Percentiles rank a stretch among this genome's conserved stretches.
Evolutionary conservation across 2,329 filamentous ascomycete genomes (phyloP).

Genomic region (Lecanicillium sp.): DNA sequence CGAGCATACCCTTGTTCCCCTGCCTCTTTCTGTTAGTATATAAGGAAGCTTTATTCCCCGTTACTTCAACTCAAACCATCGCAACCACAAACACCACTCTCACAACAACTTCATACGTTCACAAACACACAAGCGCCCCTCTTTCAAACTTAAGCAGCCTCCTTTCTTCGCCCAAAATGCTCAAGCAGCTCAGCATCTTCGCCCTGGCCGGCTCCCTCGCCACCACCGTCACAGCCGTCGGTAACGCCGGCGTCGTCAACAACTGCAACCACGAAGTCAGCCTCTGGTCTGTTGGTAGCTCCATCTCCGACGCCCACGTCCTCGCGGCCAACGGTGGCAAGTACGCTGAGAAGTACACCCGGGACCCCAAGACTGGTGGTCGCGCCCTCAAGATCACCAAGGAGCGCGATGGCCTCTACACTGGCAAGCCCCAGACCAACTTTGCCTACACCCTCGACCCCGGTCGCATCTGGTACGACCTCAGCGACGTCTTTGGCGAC

Average conservation of each 20-base stretch:
- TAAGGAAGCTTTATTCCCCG: background rate
- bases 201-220: slow-evolving; percentile 13
- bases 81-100: background rate
- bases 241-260: slow-evolving; percentile 28
- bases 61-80: background rate
- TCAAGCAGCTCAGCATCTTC: slow-evolving; percentile 11
- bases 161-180: too few relatives aligned
- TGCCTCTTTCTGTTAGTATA: too few relatives aligned
- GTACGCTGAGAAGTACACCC: slow-evolving; percentile 25
- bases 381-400: slow-evolving; percentile 30
- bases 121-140: too few relatives aligned
- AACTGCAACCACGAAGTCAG: slow-evolving; percentile 26
- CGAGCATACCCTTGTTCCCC: background rate
- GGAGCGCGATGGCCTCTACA: slow-evolving; percentile 27
- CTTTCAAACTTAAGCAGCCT: too few relatives aligned
- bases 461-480: slow-evolving; percentile 29
- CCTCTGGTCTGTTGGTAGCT: slow-evolving; percentile 29
- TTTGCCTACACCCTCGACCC: slow-evolving; percentile 31
- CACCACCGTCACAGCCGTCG: slow-evolving; percentile 18
- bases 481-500: slow-evolving; percentile 32
- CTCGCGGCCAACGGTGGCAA: slow-evolving; percentile 17
- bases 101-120: background rate
- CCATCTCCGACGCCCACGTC: slow-evolving; percentile 17
- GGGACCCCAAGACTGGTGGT: slow-evolving; percentile 29
- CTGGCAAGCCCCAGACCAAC: slow-evolving; percentile 29